Evolutionary conservation across 2,329 filamentous ascomycete species (phyloP), one percentile per base, ranked within the genome.

Genomic region (Epichloe bromicola): DNA sequence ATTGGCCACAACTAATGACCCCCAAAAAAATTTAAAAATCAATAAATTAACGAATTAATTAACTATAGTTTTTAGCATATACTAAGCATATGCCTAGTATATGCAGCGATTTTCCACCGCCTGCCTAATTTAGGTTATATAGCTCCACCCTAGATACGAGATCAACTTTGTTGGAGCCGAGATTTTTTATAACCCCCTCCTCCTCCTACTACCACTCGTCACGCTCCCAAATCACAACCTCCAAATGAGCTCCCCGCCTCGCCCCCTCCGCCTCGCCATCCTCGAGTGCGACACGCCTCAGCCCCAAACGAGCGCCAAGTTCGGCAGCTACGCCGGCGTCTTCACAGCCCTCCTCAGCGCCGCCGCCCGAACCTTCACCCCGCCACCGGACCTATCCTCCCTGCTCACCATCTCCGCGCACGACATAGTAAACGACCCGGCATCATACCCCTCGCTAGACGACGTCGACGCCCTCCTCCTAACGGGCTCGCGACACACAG

Each of bases 231-330:
- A 5, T 6, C 6, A n/a, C 36, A 14, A n/a, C 20, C 15, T 3
- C 41, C 40, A 26, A 4, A 42, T 42, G 38, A 19, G 26, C 26
- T 30, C 37, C 14, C 78, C 79, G 33, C 70, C 91, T 57, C 84
- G 3, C 2, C 79, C 79, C 34, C 70, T 91, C 58, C 84, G 86
- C 51, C 84, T 96, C 67, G 89, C 90, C 45, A 78, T 97, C 59
- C 82, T 97, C 58, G 88, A 95, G 74, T 85, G 86, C 72, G 91
- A 95, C 68, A 86, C 79, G 1, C 88, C 88, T 1, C 73, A 85
- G 47, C 76, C 80, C 1, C 67, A 76, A 42, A 79, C 84, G 38
- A 70, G 78, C 50, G 74, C 74, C 51, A 79, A 79, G 60, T 89
- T 85, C 67, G 79, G 80, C 48, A 75, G 75, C 54, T 96, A 95